A percentile compares a stretch with the other conserved stretches of the same genome.
Evolutionary conservation across 306 rosid species (phyloP).

Genomic region (Cicer bijugum): DNA sequence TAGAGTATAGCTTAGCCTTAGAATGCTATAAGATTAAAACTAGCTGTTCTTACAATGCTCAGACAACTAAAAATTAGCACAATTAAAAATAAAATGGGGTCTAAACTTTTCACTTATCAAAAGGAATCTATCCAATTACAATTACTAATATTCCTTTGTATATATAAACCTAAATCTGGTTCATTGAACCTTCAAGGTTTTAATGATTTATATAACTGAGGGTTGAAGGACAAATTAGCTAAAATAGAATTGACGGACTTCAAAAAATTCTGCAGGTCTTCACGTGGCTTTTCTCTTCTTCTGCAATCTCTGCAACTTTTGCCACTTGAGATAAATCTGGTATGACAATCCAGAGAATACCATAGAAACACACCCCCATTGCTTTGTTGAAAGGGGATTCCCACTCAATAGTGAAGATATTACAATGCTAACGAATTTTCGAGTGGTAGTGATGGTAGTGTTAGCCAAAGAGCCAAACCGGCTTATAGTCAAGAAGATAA

Average conservation of each 20-base stretch:
- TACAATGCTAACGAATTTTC: constrained; percentile 95
- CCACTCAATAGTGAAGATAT: constrained; percentile 91
- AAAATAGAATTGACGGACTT: constrained; percentile 33
- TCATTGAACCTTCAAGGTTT: constrained; percentile 42
- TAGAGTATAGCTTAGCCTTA: constrained; percentile 31
- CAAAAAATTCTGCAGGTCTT: constrained; percentile 57
- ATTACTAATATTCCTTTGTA: constrained; percentile 46
- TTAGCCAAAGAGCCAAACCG: constrained; percentile 91
- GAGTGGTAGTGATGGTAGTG: constrained; percentile 96
- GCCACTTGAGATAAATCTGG: constrained; percentile 95
- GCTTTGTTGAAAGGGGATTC: constrained; percentile 86
- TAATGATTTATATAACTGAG: constrained; percentile 22
- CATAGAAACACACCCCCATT: constrained; percentile 90
- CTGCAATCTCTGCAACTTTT: constrained; percentile 74
- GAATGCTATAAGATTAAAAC: constrained; percentile 26
- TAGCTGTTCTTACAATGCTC: constrained; percentile 28
- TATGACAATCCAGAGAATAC: constrained; percentile 94
- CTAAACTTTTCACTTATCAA: constrained; percentile 27
- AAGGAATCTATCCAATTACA: constrained; percentile 54
- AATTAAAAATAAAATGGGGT: constrained; percentile 31
- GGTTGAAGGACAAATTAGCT: constrained; percentile 24
- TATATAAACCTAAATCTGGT: constrained; percentile 47
- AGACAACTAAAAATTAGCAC: constrained; percentile 14
- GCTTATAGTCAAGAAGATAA: constrained; percentile 92
- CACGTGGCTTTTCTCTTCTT: constrained; percentile 81